phyloP scores from a whole-genome alignment of 2,329 filamentous ascomycete genomes.

The Rutstroemia sp. region DNA sequence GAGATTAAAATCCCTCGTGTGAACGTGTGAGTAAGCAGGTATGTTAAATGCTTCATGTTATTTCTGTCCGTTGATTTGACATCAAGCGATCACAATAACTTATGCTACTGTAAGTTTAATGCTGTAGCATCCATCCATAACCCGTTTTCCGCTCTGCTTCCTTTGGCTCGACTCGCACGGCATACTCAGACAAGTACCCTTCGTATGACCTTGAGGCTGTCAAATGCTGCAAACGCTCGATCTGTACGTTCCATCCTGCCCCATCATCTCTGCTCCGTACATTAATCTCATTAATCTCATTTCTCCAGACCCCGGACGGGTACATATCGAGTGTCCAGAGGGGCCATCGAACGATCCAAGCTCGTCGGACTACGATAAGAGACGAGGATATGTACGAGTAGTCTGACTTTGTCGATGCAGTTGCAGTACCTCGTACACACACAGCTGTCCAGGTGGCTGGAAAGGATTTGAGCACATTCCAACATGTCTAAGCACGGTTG shows the following conservation, averaged over 20 bases:
- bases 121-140: no score
- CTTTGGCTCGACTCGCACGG: no score
- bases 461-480: neutral
- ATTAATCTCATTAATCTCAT: neutral
- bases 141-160: no score
- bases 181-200: neutral
- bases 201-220: neutral
- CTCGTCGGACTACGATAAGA: neutral
- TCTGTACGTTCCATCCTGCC: neutral
- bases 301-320: conserved; percentile 10
- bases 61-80: no score
- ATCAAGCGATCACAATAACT: no score
- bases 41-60: no score
- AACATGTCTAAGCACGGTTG: neutral
- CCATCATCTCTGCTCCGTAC: conserved; percentile 1
- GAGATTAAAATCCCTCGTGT: no score
- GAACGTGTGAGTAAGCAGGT: no score
- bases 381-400: neutral
- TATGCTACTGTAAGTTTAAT: no score
- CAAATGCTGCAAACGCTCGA: neutral
- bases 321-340: conserved; percentile 1
- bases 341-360: conserved; percentile 3
- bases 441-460: conserved; percentile 2
- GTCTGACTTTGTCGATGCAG: neutral
- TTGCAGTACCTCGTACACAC: neutral